These are phyloP conservation scores for Rauvolfia tetraphylla DNA, from an alignment of 257 asterid species.

Conservation along the genomic window DNA sequence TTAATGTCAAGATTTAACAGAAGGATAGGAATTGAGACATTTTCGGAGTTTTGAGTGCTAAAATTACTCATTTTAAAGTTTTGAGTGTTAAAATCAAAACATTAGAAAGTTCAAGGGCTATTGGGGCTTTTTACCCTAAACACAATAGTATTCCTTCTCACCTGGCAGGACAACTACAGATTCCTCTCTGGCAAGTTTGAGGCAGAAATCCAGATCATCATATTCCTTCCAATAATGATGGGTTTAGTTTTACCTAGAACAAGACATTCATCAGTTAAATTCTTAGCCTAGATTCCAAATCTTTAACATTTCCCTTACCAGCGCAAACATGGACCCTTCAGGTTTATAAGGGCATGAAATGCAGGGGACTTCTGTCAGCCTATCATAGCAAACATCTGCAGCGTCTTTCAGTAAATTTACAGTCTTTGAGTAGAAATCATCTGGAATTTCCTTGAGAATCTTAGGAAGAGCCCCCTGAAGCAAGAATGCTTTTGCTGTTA, in stretches of 20 bases:
- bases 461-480: conserved; percentile 62
- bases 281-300: not conserved
- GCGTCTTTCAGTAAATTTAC: conserved; percentile 47
- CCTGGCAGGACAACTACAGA: conserved; percentile 63
- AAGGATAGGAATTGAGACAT: no score
- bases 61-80: no score
- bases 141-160: conserved; percentile 1
- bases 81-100: no score
- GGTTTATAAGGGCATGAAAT: conserved; percentile 54
- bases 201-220: conserved; percentile 56
- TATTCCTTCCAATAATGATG: conserved; percentile 37
- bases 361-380: conserved; percentile 42
- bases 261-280: conserved; percentile 5
- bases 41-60: no score
- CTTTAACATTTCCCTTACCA: conserved; percentile 37
- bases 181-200: conserved; percentile 64
- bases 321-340: conserved; percentile 66
- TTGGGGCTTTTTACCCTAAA: no score
- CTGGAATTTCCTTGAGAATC: conserved; percentile 46
- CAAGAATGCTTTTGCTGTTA: not conserved
- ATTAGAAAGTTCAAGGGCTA: no score
- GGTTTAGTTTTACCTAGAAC: conserved; percentile 49
- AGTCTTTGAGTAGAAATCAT: conserved; percentile 41
- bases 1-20: no score
- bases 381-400: conserved; percentile 41